phyloP scores from a whole-genome alignment of 1,139 yeast species.

The Blastobotrys proliferans region DNA sequence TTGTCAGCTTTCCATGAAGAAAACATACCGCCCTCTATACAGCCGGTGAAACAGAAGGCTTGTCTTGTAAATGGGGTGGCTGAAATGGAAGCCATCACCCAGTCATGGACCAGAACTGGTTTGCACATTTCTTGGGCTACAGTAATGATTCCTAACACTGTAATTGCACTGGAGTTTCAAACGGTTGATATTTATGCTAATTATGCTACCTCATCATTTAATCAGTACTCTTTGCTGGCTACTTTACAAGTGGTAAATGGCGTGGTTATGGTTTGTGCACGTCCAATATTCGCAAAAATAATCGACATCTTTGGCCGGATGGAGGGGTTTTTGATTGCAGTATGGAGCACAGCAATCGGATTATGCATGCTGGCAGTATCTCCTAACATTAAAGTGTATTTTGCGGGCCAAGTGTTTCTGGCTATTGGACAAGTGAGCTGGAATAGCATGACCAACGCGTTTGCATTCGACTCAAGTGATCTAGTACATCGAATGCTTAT shows the following conservation, averaged over 20 bases:
- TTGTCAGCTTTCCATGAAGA: too few relatives aligned
- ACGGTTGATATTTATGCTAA: slow-evolving; percentile 39
- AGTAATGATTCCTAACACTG: slow-evolving; percentile 39
- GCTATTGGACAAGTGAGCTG: slow-evolving; percentile 38
- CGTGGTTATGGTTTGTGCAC: slow-evolving; percentile 38
- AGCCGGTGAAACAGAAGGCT: too few relatives aligned
- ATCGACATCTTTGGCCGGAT: slow-evolving; percentile 41
- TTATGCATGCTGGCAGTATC: neutral
- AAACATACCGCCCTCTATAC: too few relatives aligned
- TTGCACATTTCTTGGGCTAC: slow-evolving; percentile 28
- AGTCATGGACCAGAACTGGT: slow-evolving; percentile 22
- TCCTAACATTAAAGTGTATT: slow-evolving; percentile 34
- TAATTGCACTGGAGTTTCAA: slow-evolving; percentile 36
- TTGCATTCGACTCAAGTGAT: slow-evolving; percentile 39
- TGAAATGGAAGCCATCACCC: slow-evolving; percentile 6
- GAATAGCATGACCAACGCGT: slow-evolving; percentile 36
- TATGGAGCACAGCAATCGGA: slow-evolving; percentile 26
- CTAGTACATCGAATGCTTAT: slow-evolving; percentile 37
- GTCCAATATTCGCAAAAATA: slow-evolving; percentile 40
- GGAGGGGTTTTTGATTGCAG: slow-evolving; percentile 37
- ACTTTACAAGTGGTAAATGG: slow-evolving; percentile 41
- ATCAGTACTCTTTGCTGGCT: slow-evolving; percentile 38
- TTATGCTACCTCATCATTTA: slow-evolving; percentile 40
- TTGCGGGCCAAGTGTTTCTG: slow-evolving; percentile 35
- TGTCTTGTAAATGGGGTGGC: slow-evolving; percentile 7